These are phyloP conservation scores for Annulohypoxylon moriforme DNA, from an alignment of 495 filamentous ascomycete genomes.

Conservation along the genomic window DNA sequence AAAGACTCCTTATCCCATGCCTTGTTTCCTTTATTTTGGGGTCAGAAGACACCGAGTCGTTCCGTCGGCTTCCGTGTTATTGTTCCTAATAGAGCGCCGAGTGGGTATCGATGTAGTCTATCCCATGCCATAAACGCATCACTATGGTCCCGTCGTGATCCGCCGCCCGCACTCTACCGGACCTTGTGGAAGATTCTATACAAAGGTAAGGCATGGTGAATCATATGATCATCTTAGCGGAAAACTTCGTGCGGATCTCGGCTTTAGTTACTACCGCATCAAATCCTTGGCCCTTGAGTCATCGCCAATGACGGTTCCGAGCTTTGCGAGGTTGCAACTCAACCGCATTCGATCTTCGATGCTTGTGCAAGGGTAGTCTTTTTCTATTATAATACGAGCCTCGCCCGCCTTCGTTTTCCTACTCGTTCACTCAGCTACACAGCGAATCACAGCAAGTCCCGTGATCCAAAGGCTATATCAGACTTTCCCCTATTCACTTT, in stretches of 20 bases:
- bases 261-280: conserved; percentile 29
- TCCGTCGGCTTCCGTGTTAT: conserved; percentile 33
- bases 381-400: conserved; percentile 40
- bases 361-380: conserved; percentile 9
- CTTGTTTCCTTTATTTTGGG: conserved; percentile 13
- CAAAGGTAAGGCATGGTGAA: conserved; percentile 15
- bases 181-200: conserved; percentile 40
- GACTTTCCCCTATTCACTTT: conserved; percentile 21
- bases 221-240: conserved; percentile 40
- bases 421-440: conserved; percentile 30
- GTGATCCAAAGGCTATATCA: conserved; percentile 39
- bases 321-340: conserved; percentile 32
- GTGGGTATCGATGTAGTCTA: conserved; percentile 34
- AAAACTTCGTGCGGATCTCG: conserved; percentile 40
- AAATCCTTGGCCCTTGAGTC: conserved; percentile 32
- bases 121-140: conserved; percentile 44
- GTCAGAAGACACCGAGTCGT: conserved; percentile 30
- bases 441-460: conserved; percentile 36
- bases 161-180: conserved; percentile 34
- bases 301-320: conserved; percentile 37
- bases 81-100: conserved; percentile 31
- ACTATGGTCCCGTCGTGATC: conserved; percentile 41
- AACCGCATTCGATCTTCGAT: conserved; percentile 36
- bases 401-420: conserved; percentile 24
- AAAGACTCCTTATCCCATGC: conserved; percentile 26